These are phyloP conservation scores for Daldinia eschscholtzii DNA, from an alignment of 2,329 filamentous ascomycete species.

Conservation along the genomic window DNA sequence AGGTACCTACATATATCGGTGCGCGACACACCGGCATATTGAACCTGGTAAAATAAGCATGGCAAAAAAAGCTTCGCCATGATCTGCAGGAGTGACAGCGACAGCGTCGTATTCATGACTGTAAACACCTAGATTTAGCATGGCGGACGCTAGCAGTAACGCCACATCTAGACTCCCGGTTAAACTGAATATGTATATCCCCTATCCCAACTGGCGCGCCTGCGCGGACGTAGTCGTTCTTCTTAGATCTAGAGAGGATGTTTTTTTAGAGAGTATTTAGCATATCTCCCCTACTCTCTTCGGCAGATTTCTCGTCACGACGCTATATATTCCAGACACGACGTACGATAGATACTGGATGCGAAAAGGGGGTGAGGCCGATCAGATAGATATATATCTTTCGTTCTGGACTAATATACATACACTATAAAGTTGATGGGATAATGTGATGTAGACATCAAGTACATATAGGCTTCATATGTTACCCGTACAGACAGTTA, in stretches of 20 bases:
- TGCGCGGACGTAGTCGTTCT: no score
- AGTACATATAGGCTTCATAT: background rate
- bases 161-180: slow-evolving; percentile 31
- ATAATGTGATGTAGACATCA: background rate
- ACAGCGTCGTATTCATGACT: slow-evolving; percentile 18
- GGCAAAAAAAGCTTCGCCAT: background rate
- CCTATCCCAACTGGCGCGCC: background rate
- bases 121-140: background rate
- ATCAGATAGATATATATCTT: background rate
- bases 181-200: slow-evolving; percentile 33
- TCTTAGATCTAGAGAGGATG: no score
- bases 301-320: background rate
- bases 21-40: background rate
- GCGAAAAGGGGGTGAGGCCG: background rate
- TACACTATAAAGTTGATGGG: background rate
- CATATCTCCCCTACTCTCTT: background rate
- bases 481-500: background rate
- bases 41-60: slow-evolving; percentile 18
- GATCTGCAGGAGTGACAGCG: background rate
- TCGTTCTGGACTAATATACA: background rate
- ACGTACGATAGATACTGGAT: background rate
- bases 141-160: slow-evolving; percentile 9
- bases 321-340: background rate
- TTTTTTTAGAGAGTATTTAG: background rate
- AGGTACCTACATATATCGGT: background rate